Conservation (phyloP, 1,139 yeast genomes). For the Geotrichum carabidarum region DNA sequence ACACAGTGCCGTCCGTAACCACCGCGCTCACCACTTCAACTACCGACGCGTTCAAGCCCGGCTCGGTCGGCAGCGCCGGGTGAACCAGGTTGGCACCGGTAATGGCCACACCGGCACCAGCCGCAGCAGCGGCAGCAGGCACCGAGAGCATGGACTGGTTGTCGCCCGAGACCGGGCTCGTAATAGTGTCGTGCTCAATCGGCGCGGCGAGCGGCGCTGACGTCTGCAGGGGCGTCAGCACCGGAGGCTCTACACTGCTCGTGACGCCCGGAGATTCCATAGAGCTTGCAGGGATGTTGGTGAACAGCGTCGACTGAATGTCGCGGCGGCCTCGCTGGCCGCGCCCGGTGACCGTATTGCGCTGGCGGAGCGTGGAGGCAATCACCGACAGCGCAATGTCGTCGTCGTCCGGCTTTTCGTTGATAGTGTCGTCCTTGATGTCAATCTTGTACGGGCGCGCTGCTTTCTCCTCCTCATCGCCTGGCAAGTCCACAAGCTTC, state of each 20-base stretch:
- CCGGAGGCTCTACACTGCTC: neutral
- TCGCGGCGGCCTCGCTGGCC: conserved; percentile 42
- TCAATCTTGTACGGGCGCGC: conserved; percentile 29
- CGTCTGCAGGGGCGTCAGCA: neutral
- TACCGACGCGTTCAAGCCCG: conserved; percentile 69
- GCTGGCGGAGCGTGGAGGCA: conserved; percentile 32
- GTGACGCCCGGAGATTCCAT: conserved; percentile 22
- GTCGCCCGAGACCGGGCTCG: conserved; percentile 4
- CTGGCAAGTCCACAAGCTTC: conserved; percentile 13
- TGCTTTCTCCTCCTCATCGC: conserved; percentile 21
- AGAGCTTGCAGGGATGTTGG: conserved; percentile 42
- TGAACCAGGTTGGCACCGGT: conserved; percentile 34
- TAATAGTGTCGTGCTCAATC: conserved; percentile 14
- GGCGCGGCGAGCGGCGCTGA: conserved; percentile 7
- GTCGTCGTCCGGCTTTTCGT: conserved; percentile 34
- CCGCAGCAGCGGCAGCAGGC: conserved; percentile 11
- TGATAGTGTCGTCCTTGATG: conserved; percentile 34
- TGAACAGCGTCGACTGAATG: conserved; percentile 52
- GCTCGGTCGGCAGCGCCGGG: conserved; percentile 45
- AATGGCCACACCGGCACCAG: conserved; percentile 26
- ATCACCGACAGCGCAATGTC: conserved; percentile 33
- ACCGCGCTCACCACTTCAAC: conserved; percentile 78
- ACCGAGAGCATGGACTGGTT: conserved; percentile 9
- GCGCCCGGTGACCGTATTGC: conserved; percentile 33
- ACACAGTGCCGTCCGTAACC: conserved; percentile 59